These are phyloP conservation scores for Cercospora brassicicola DNA, from an alignment of 2,329 filamentous ascomycete species.

Conservation along the genomic window DNA sequence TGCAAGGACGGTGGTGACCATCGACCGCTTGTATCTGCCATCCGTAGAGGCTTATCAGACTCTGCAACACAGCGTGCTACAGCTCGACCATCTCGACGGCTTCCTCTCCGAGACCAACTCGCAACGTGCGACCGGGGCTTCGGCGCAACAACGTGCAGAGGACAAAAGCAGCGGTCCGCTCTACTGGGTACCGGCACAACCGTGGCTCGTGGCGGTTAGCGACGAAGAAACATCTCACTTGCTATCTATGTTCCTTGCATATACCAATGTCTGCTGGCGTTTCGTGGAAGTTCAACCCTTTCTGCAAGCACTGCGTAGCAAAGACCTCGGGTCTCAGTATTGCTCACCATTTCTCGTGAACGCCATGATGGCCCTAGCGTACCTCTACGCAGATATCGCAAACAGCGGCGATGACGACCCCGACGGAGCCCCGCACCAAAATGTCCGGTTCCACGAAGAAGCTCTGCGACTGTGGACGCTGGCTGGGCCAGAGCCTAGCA, in stretches of 20 bases:
- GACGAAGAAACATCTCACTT: conserved; percentile 9
- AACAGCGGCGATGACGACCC: not conserved
- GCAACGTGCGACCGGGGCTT: not conserved
- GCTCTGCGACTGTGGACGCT: conserved; percentile 4
- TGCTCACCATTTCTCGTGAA: conserved; percentile 10
- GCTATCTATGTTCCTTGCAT: conserved; percentile 7
- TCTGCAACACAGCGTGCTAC: conserved; percentile 5
- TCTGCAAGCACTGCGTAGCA: conserved; percentile 6
- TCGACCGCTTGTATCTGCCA: not conserved
- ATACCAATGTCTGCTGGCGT: conserved; percentile 5
- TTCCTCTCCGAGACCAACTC: not conserved
- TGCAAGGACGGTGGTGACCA: not conserved
- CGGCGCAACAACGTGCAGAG: not conserved
- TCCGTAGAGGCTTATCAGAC: not conserved
- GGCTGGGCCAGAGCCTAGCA: not conserved
- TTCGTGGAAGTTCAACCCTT: conserved; percentile 8
- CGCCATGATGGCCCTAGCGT: conserved; percentile 11
- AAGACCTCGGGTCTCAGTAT: not conserved
- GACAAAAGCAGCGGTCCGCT: not conserved
- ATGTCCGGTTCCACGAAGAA: conserved; percentile 6
- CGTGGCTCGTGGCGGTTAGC: conserved; percentile 8
- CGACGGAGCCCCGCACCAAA: not conserved
- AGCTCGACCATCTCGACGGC: conserved; percentile 1
- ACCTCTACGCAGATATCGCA: conserved; percentile 2
- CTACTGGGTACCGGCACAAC: conserved; percentile 7